Base-by-base conservation (phyloP, 192 early-diverging fungal species). In the Linnemannia schmuckeri region DNA sequence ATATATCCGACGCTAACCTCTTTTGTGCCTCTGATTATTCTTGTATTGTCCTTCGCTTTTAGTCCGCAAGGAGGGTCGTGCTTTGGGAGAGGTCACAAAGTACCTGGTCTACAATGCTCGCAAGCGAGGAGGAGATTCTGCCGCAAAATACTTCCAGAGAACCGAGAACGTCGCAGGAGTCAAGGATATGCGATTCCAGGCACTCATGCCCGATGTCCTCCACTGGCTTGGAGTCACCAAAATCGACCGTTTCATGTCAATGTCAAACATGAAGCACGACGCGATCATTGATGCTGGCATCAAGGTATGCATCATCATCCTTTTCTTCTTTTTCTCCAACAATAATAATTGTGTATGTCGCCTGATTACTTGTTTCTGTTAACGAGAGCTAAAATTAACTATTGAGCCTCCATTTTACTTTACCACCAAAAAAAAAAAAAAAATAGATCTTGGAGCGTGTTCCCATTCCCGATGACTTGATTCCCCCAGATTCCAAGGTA, bases 81-180 rank as follows among this genome's bases (percentile, higher is more conserved):
- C 97, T 12, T 87, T 99, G 72, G 97, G 97, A 74, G 97, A 99
- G 85, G 97, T 99, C 18, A 98, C 96, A 47, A 99, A 99, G 88
- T 99, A 99, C 77, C 89, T 98, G 40, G 97, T 99, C 0, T 99
- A 98, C 88, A 98, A 98, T 88, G 97, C 97, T 7, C 93, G 97
- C 80, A 97, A 97, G 89, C 89, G 95, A 40, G 94, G 93, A 78
- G 97, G 97, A 49, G 97, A 99, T 83, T 96, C 96, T 1, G 97
- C 97, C 0, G 93, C 93, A 40, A 94, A 94, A 71, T 99, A 99
- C 89, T 99, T 99, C 85, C 84, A 94, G 76, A 92, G 97, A 54
- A 99, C 96, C 33, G 77, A 87, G 80, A 80, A 83, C 40, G 81
- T 87, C 35, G 85, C 85, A 2, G 85, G 85, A n/a, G 85, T 87